A percentile compares a stretch with the other conserved stretches of the same genome.
These are phyloP conservation scores for Hordeum marinum DNA, from an alignment of 176 grass and related monocot genomes.

Conservation along the genomic window DNA sequence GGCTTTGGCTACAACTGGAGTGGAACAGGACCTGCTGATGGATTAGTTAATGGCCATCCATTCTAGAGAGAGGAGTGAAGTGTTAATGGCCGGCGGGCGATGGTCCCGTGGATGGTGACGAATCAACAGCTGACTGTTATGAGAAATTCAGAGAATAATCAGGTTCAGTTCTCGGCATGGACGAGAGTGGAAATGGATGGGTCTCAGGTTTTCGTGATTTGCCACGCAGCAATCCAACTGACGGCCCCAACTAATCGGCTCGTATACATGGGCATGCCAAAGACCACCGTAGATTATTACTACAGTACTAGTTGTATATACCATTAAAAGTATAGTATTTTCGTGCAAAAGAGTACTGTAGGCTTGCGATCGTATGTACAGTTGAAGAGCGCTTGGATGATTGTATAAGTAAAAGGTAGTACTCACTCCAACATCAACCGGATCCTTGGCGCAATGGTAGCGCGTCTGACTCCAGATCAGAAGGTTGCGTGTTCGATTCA, in stretches of 20 bases:
- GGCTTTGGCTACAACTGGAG: background rate
- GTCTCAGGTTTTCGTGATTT: background rate
- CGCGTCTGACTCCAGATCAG: constrained; percentile 99
- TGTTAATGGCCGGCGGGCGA: background rate
- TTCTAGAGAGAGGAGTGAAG: background rate
- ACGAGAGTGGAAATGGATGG: background rate
- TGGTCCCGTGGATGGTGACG: background rate
- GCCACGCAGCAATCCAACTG: no score
- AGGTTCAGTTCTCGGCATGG: background rate
- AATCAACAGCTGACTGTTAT: background rate
- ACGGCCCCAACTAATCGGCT: no score
- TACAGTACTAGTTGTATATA: no score
- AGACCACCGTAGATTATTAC: no score
- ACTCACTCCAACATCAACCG: background rate
- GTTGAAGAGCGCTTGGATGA: fast-evolving
- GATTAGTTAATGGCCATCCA: background rate
- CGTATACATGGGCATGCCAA: no score
- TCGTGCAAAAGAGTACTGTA: no score
- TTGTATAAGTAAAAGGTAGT: no score
- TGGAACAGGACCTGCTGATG: background rate
- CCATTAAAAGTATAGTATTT: no score
- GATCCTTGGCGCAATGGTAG: constrained; percentile 99
- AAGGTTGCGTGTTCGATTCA: constrained; percentile 99
- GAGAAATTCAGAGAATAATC: background rate
- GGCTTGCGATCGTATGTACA: no score